Base-by-base conservation (phyloP, 2,329 filamentous ascomycete species). In the Colletotrichum navitas region DNA sequence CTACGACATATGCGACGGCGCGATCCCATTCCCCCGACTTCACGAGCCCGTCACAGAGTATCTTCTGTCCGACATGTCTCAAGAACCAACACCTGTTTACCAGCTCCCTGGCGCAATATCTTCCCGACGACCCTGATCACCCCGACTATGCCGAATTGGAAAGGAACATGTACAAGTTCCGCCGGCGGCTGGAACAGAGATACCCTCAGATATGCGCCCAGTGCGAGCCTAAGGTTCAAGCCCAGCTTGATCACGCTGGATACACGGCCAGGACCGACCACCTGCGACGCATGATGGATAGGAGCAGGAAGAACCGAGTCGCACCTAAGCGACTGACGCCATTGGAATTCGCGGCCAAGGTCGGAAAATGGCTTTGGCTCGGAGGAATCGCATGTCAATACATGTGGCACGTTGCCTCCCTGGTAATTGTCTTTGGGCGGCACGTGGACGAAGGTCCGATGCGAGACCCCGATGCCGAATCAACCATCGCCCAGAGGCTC, bases 21-120 rank as follows among this genome's bases (percentile, higher is more conserved):
- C 82, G 82, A 73, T 75, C 84, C 71, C 75, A 78, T 18, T 76
- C 80, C 68, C 81, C 75, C 74, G 77, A 77, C 78, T 82, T 76
- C 75, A 78, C 74, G 73, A 74, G 71, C 43, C 69, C 77, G 5
- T 75, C 78, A 34, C 79, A 83, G 67, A 78, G 76, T 64, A 83
- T 87, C 73, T 92, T 90, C 78, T 99, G 96, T 86, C 83, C 88
- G 59, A 92, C 88, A 66, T 99, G 96, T 78, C 83, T 95, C 63
- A 94, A 94, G 80, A 98, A 99, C 80, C 96, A 99, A 80, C 91
- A 93, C 67, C 85, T 98, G 8, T 90, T 95, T 75, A 92, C 91
- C 43, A 88, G 91, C 54, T 90, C 90, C 0, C 85, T 98, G 49
- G 92, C 94, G 4, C 91, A 95, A 71, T 98, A 97, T 80, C 87